Percentiles rank a stretch among this genome's conserved stretches.
These are phyloP conservation scores for Trichoderma koningii DNA, from an alignment of 2,329 filamentous ascomycete species.

Conservation along the genomic window DNA sequence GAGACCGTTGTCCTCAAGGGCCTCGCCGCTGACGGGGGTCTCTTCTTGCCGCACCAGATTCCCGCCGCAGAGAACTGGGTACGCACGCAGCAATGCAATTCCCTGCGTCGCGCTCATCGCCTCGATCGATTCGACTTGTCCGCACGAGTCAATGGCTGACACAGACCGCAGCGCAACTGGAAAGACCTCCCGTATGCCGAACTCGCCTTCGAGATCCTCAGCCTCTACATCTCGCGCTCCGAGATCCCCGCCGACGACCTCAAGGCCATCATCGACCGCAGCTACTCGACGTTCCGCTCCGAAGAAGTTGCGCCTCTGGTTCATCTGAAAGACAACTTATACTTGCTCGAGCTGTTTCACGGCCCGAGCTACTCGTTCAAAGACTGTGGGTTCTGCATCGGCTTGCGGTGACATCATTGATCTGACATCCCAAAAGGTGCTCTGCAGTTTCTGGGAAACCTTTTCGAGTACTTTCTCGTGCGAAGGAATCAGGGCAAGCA, in stretches of 20 bases:
- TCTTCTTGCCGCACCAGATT: slow-evolving; percentile 85
- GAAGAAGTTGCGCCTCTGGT: slow-evolving; percentile 72
- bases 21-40: slow-evolving; percentile 80
- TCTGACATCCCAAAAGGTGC: slow-evolving; percentile 47
- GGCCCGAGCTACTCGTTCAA: slow-evolving; percentile 96
- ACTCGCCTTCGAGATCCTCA: slow-evolving; percentile 81
- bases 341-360: slow-evolving; percentile 93
- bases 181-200: slow-evolving; percentile 76
- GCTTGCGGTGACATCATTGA: not conserved
- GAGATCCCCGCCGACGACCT: slow-evolving; percentile 84
- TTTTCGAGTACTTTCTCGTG: slow-evolving; percentile 86
- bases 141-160: slow-evolving; percentile 18
- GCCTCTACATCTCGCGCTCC: slow-evolving; percentile 78
- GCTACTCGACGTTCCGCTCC: slow-evolving; percentile 82
- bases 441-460: slow-evolving; percentile 88
- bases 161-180: slow-evolving; percentile 56
- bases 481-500: slow-evolving; percentile 71
- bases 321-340: slow-evolving; percentile 71
- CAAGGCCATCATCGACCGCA: slow-evolving; percentile 77
- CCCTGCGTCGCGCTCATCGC: not conserved
- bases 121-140: not conserved
- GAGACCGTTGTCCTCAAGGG: slow-evolving; percentile 90
- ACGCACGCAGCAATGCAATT: not conserved
- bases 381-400: slow-evolving; percentile 50
- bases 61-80: slow-evolving; percentile 47